Evolutionary conservation across 2,329 filamentous ascomycete genomes (phyloP).

Genomic region (Fusarium mexicanum): DNA sequence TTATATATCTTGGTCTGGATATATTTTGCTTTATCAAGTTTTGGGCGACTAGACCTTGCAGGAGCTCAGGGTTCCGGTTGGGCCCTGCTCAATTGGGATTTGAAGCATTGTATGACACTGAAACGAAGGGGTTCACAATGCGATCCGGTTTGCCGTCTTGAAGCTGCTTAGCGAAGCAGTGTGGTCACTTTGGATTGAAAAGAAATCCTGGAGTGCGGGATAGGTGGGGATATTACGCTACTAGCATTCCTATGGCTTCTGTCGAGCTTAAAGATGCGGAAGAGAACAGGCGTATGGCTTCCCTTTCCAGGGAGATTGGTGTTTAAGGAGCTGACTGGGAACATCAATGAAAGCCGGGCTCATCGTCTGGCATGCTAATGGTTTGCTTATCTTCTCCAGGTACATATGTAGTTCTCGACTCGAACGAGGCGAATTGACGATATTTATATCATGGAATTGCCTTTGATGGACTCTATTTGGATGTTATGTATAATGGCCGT

Average conservation of each 20-base stretch:
- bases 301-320: slow-evolving; percentile 33
- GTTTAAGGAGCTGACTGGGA: slow-evolving; percentile 33
- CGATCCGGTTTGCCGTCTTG: slow-evolving; percentile 7
- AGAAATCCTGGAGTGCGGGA: slow-evolving; percentile 6
- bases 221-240: slow-evolving; percentile 10
- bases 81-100: slow-evolving; percentile 27
- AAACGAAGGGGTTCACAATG: slow-evolving; percentile 18
- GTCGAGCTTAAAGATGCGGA: slow-evolving; percentile 11
- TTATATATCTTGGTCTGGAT: slow-evolving; percentile 30
- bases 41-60: slow-evolving; percentile 34
- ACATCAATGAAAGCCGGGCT: slow-evolving; percentile 19
- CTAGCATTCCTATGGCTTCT: slow-evolving; percentile 30
- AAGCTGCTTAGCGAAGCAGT: slow-evolving; percentile 10
- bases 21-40: slow-evolving; percentile 28
- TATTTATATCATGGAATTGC: slow-evolving; percentile 3
- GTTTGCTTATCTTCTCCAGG: slow-evolving; percentile 22
- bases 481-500: not conserved
- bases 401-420: slow-evolving; percentile 30
- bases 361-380: slow-evolving; percentile 28
- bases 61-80: slow-evolving; percentile 26
- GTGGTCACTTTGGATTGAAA: slow-evolving; percentile 13
- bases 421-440: slow-evolving; percentile 33
- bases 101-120: slow-evolving; percentile 28
- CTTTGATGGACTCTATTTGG: not conserved
- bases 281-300: slow-evolving; percentile 36